These are phyloP conservation scores for Leptodermis oblonga DNA, from an alignment of 257 asterid genomes.

Conservation along the genomic window DNA sequence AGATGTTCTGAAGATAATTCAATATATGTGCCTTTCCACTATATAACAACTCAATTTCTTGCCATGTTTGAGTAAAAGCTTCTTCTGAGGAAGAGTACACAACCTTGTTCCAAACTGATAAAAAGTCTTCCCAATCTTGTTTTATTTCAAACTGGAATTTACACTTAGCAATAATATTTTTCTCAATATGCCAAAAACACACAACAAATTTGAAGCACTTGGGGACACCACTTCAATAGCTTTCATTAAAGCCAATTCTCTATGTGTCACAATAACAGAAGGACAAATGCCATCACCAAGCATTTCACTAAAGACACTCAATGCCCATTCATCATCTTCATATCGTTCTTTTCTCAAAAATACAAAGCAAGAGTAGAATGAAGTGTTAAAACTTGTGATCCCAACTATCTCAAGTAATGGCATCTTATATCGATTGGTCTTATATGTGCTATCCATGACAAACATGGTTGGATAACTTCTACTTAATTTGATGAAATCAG, in stretches of 20 bases:
- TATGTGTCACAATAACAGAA: background rate
- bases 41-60: background rate
- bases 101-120: background rate
- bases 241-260: background rate
- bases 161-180: background rate
- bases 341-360: background rate
- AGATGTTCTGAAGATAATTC: background rate
- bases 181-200: conserved; percentile 1
- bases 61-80: background rate
- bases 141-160: background rate
- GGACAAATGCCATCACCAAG: background rate
- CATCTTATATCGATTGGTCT: background rate
- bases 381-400: background rate
- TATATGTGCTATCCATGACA: background rate
- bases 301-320: background rate
- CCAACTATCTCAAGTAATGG: background rate
- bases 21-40: background rate
- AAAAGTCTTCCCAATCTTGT: background rate
- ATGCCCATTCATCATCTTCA: background rate
- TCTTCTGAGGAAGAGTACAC: background rate
- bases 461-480: background rate
- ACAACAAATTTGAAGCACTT: background rate
- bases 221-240: background rate
- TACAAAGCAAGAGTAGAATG: background rate
- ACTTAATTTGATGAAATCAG: background rate